Percentiles rank a stretch among this genome's conserved stretches.
Evolutionary conservation across 768 basidiomycete genomes (phyloP).

Genomic region (Termitomyces sp.): DNA sequence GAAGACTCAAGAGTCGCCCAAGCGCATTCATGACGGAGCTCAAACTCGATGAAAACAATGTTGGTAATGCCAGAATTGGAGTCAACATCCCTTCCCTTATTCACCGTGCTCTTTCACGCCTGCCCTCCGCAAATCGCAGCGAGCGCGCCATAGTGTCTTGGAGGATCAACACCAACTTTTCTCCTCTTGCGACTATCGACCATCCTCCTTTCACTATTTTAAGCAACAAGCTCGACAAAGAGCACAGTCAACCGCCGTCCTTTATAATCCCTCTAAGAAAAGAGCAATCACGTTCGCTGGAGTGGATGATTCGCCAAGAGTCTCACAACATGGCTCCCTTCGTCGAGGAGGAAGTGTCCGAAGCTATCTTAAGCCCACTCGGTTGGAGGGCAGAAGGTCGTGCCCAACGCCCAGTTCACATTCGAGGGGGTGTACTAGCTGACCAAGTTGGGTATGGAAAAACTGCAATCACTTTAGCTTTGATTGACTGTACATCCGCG

Average conservation of each 20-base stretch:
- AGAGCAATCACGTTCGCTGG: slow-evolving; percentile 86
- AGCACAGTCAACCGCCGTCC: slow-evolving; percentile 72
- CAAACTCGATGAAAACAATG: slow-evolving; percentile 53
- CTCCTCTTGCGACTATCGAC: slow-evolving; percentile 52
- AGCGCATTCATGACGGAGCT: slow-evolving; percentile 84
- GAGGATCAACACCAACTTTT: slow-evolving; percentile 78
- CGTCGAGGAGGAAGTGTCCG: slow-evolving; percentile 91
- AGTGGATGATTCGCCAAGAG: slow-evolving; percentile 91
- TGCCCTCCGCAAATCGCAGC: slow-evolving; percentile 54
- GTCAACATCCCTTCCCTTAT: slow-evolving; percentile 84
- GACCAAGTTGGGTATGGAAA: slow-evolving; percentile 98
- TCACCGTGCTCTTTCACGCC: slow-evolving; percentile 78
- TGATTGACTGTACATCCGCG: slow-evolving; percentile 70
- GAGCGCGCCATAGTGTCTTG: slow-evolving; percentile 59
- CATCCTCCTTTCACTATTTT: slow-evolving; percentile 62
- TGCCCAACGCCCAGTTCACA: slow-evolving; percentile 65
- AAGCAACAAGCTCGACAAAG: slow-evolving; percentile 71
- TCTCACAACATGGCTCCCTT: slow-evolving; percentile 60
- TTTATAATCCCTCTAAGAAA: slow-evolving; percentile 71
- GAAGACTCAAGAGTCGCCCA: slow-evolving; percentile 81
- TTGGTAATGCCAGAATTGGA: slow-evolving; percentile 76
- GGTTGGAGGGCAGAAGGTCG: slow-evolving; percentile 96
- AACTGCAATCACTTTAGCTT: slow-evolving; percentile 88
- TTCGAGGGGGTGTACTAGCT: slow-evolving; percentile 89
- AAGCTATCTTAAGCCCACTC: slow-evolving; percentile 78